Evolutionary conservation across 2,329 filamentous ascomycete species (phyloP), one percentile per base, ranked within the genome.

Genomic region (Davidsoniella neocaledoniae): DNA sequence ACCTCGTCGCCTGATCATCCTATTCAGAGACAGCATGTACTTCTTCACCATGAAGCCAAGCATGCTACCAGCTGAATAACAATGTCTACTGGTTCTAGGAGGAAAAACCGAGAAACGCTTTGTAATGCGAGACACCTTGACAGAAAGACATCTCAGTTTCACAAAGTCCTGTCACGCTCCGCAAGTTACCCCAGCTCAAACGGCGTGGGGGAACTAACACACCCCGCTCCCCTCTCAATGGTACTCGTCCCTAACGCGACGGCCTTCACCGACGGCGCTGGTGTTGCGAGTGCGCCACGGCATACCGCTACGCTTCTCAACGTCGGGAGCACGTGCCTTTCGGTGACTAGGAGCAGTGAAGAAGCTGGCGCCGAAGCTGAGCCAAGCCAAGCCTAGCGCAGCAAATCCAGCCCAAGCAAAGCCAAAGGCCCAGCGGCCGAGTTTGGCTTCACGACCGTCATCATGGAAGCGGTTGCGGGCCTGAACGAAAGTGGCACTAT

Each of bases 401-500:
- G 74, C 75, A 64, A 79, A 77, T 1, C 82, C 74, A 14, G 72
- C 79, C 85, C 85, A 91, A 55, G 77, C 79, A 66, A 87, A 90
- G 42, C 75, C 85, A 59, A 86, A 85, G 17, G 78, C 81, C 58
- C 81, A 83, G 29, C 59, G 60, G 48, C 85, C 85, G 37, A 91
- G 62, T 9, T 61, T 63, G 26, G 85, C 81, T 16, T 62, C 59
- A 49, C 76, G 73, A 53, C 71, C 73, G 50, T 65, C 70, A 36
- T 59, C 58, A 36, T 64, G 64, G 70, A 90, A 88, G 37, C 66
- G 69, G 57, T 86, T 68, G 60, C 83, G 81, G 51, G 78, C 82
- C 58, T 76, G 68, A 58, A 86, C 79, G 57, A 85, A 85, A 56
- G 67, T 70, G 39, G 72, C 73, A 21, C 70, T 73, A 48, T 5